phyloP scores from a whole-genome alignment of 306 rosid species.

The Trifolium pratense region DNA sequence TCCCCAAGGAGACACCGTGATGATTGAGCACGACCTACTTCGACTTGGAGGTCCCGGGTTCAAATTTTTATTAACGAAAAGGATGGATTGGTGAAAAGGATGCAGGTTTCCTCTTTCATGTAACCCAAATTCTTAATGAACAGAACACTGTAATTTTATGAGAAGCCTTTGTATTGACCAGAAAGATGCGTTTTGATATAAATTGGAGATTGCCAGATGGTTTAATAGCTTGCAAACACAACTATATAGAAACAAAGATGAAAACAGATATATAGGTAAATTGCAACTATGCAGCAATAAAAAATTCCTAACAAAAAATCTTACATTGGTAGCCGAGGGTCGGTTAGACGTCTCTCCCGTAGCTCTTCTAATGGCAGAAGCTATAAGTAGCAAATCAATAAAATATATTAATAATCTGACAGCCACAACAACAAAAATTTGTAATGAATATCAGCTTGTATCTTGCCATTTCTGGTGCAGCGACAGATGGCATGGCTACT shows the following conservation, averaged over 20 bases:
- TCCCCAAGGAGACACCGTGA: slow-evolving; percentile 17
- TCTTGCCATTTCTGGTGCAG: slow-evolving; percentile 76
- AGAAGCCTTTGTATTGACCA: slow-evolving; percentile 8
- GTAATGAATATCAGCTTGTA: slow-evolving; percentile 35
- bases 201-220: not conserved
- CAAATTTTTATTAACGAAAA: not conserved
- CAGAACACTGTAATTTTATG: slow-evolving; percentile 8
- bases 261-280: slow-evolving; percentile 3
- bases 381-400: slow-evolving; percentile 33
- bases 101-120: slow-evolving; percentile 19
- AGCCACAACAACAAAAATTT: slow-evolving; percentile 11
- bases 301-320: slow-evolving; percentile 32
- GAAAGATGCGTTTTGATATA: slow-evolving; percentile 27
- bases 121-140: slow-evolving; percentile 22
- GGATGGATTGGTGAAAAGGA: slow-evolving; percentile 1
- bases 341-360: slow-evolving; percentile 50
- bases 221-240: slow-evolving; percentile 1
- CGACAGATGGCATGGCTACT: slow-evolving; percentile 68
- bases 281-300: slow-evolving; percentile 22
- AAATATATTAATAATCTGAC: slow-evolving; percentile 16
- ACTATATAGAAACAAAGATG: not conserved
- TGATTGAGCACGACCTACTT: slow-evolving; percentile 5
- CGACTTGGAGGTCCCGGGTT: slow-evolving; percentile 12
- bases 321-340: slow-evolving; percentile 50
- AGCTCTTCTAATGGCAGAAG: slow-evolving; percentile 50